Evolutionary conservation across 2,329 filamentous ascomycete species (phyloP).

Genomic region (Herpotrichia juniperi): DNA sequence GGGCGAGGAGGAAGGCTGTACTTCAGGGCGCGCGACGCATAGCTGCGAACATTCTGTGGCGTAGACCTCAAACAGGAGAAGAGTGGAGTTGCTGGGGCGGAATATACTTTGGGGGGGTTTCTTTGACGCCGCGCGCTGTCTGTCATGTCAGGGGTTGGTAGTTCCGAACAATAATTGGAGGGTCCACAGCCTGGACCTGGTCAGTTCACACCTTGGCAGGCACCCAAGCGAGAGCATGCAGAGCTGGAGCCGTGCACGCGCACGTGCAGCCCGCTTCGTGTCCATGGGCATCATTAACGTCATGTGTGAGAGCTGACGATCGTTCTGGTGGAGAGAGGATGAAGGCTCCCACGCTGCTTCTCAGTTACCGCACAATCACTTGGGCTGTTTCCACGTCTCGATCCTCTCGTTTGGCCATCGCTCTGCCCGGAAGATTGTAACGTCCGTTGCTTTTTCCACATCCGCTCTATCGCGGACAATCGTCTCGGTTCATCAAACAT

Average conservation of each 20-base stretch:
- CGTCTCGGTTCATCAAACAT: slow-evolving; percentile 13
- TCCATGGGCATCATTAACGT: no score
- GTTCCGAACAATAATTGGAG: no score
- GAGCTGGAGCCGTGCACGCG: neutral
- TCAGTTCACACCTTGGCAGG: neutral
- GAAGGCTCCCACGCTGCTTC: no score
- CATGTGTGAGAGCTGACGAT: no score
- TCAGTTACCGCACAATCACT: no score
- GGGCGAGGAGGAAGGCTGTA: slow-evolving; percentile 22
- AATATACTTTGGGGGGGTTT: neutral
- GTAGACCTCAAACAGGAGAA: slow-evolving; percentile 17
- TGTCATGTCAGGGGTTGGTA: neutral
- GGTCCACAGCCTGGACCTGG: neutral
- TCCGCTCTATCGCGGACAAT: neutral
- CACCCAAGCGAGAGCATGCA: neutral
- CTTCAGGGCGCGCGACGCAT: slow-evolving; percentile 40
- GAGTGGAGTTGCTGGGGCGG: neutral
- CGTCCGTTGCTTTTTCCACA: slow-evolving; percentile 7
- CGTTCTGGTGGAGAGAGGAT: no score
- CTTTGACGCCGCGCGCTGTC: slow-evolving; percentile 2
- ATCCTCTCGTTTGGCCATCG: neutral
- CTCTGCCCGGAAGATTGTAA: slow-evolving; percentile 11
- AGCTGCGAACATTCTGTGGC: slow-evolving; percentile 10
- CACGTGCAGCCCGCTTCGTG: neutral
- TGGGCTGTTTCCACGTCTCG: no score